These are phyloP conservation scores for Agarophyton chilense DNA, from an alignment of 23 red algal species.

Conservation along the genomic window DNA sequence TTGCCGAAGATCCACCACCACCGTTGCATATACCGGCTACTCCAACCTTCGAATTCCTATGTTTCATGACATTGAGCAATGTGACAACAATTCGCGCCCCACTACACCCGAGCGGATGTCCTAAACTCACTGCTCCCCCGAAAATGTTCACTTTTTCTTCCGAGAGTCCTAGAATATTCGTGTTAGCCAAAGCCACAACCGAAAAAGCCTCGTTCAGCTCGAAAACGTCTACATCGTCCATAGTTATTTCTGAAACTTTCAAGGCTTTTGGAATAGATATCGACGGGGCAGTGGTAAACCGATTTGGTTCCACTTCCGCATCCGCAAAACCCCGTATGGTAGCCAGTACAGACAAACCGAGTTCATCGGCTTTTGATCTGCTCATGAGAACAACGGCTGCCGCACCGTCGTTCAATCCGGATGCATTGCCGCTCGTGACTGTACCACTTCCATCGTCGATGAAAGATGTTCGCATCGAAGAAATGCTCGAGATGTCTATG, in stretches of 20 bases:
- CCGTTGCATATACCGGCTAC: constrained; percentile 97
- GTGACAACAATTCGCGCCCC: constrained; percentile 96
- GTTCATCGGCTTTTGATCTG: constrained; percentile 38
- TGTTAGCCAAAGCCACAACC: constrained; percentile 76
- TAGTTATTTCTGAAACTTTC: constrained; percentile 2
- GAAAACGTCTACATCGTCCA: constrained; percentile 88
- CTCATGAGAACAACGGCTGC: constrained; percentile 90
- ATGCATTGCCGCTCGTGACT: constrained; percentile 95
- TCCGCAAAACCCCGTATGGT: constrained; percentile 77
- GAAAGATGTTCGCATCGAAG: constrained; percentile 50
- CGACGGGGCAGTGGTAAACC: constrained; percentile 88
- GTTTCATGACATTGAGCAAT: constrained; percentile 70
- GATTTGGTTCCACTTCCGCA: constrained; percentile 75
- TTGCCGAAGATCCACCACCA: constrained; percentile 92
- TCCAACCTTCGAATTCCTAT: constrained; percentile 55
- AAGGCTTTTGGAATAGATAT: constrained; percentile 86
- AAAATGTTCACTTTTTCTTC: constrained; percentile 80
- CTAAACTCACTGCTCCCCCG: constrained; percentile 90
- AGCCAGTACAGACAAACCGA: constrained; percentile 62
- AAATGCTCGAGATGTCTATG: constrained; percentile 24
- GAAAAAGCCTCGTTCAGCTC: constrained; percentile 99
- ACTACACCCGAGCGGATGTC: constrained; percentile 87
- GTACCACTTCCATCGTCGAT: constrained; percentile 79
- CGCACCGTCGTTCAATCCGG: constrained; percentile 90
- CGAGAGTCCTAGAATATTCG: constrained; percentile 37